These are phyloP conservation scores for Fraxinus angustifolia DNA, from an alignment of 305 asterid genomes.

Conservation along the genomic window DNA sequence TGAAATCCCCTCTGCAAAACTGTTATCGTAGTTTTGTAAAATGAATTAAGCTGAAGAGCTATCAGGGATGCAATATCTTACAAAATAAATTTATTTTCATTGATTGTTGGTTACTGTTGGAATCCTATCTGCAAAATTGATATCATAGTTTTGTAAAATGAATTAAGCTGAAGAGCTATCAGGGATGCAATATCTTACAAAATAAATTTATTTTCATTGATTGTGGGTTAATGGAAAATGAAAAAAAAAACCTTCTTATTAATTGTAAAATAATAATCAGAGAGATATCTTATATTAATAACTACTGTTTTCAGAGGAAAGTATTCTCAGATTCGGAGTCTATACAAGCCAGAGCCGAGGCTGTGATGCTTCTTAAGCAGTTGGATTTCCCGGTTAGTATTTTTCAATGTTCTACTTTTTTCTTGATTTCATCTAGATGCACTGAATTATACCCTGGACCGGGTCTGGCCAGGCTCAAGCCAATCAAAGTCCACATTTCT, in stretches of 20 bases:
- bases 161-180: not conserved
- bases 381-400: conserved; percentile 81
- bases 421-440: conserved; percentile 11
- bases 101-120: not conserved
- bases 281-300: conserved; percentile 6
- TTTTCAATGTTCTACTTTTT: conserved; percentile 20
- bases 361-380: conserved; percentile 96
- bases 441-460: not conserved
- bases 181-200: not conserved
- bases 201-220: not conserved
- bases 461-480: not conserved
- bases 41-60: not conserved
- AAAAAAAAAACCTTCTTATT: not conserved
- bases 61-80: not conserved
- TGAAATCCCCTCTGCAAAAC: not conserved
- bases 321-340: conserved; percentile 95
- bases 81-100: not conserved
- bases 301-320: conserved; percentile 66
- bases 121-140: not conserved
- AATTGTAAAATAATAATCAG: not conserved
- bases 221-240: not conserved
- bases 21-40: not conserved
- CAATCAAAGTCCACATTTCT: not conserved
- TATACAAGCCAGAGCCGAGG: conserved; percentile 96
- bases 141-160: not conserved